A percentile compares a stretch with the other conserved stretches of the same genome.
phyloP scores from a whole-genome alignment of 2,329 filamentous ascomycete species.

The Chaetomium olivaceum region DNA sequence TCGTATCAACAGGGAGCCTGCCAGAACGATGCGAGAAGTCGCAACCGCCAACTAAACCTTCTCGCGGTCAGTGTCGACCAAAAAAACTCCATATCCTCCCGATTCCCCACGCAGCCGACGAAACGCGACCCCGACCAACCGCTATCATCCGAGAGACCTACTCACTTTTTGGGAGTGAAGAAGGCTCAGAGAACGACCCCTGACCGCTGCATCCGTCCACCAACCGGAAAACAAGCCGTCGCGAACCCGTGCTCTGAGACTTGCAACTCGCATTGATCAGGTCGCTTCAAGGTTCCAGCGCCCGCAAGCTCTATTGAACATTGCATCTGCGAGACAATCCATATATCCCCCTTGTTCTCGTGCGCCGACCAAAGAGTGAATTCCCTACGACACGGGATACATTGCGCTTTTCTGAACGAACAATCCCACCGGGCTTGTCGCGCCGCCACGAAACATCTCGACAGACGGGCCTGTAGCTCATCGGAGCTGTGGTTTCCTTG shows the following conservation, averaged over 20 bases:
- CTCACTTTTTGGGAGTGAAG: not conserved
- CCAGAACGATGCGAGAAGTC: conserved; percentile 18
- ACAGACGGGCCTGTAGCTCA: not conserved
- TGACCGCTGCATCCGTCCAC: conserved; percentile 5
- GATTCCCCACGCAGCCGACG: not conserved
- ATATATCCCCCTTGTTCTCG: not conserved
- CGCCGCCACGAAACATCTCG: not conserved
- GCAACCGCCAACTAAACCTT: conserved; percentile 9
- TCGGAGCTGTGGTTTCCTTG: not conserved
- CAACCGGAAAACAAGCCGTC: conserved; percentile 19
- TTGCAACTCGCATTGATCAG: conserved; percentile 20
- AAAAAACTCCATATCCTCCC: conserved; percentile 1
- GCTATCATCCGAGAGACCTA: not conserved
- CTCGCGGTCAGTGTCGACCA: not conserved
- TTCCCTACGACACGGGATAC: conserved; percentile 7
- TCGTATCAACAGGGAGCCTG: conserved; percentile 24
- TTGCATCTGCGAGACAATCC: conserved; percentile 27
- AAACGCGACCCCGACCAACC: not conserved
- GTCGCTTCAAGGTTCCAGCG: conserved; percentile 23
- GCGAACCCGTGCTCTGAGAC: conserved; percentile 21
- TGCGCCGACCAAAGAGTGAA: conserved; percentile 16
- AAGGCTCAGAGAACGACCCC: not conserved
- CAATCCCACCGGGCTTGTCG: not conserved
- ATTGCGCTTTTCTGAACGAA: conserved; percentile 6
- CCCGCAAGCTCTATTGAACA: conserved; percentile 24